Percentiles rank a stretch among this genome's conserved stretches.
Conservation (phyloP, 495 filamentous ascomycete genomes). For the Hypoxylon rickii region DNA sequence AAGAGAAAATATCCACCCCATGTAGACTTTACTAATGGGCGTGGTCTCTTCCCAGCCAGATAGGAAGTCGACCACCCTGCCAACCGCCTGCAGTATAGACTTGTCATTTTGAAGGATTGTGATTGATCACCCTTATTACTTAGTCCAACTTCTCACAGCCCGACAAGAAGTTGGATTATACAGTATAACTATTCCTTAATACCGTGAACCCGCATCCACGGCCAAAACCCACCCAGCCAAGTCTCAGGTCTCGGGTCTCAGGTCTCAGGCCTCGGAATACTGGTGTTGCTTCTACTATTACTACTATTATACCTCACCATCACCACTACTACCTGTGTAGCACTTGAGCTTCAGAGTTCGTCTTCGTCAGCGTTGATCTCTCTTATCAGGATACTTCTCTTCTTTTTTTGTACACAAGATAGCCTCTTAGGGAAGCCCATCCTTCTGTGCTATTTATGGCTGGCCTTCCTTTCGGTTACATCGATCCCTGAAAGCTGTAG, state of each 20-base stretch:
- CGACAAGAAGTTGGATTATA: slow-evolving; percentile 11
- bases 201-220: slow-evolving; percentile 24
- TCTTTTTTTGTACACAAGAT: no score
- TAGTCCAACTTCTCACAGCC: no score
- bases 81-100: no score
- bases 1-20: slow-evolving; percentile 10
- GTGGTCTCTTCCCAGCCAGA: slow-evolving; percentile 15
- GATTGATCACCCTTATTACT: slow-evolving; percentile 18
- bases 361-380: background rate
- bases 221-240: background rate
- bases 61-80: slow-evolving; percentile 12
- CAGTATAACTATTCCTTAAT: slow-evolving; percentile 33
- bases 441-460: background rate
- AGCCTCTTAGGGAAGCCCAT: background rate
- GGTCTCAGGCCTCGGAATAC: no score
- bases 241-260: no score
- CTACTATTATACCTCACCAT: no score
- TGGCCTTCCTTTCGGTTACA: background rate
- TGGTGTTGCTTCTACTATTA: no score
- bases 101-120: slow-evolving; percentile 33
- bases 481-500: slow-evolving; percentile 1
- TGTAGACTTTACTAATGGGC: slow-evolving; percentile 19
- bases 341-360: background rate
- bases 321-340: background rate
- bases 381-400: background rate